These are phyloP conservation scores for Lactarius quietus DNA, from an alignment of 768 basidiomycete species.

Conservation along the genomic window DNA sequence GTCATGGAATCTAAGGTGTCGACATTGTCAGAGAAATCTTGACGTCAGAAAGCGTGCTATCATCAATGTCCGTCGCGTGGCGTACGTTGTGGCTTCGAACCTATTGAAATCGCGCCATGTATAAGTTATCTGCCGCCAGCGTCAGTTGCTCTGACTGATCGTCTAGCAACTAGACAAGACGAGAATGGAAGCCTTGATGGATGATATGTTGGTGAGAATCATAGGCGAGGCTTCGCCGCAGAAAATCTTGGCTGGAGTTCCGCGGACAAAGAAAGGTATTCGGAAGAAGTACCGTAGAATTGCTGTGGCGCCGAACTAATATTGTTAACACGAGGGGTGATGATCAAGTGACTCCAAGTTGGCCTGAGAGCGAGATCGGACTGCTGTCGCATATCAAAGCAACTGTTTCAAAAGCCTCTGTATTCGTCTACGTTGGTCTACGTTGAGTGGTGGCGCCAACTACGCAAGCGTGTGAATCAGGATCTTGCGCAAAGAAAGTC, in stretches of 20 bases:
- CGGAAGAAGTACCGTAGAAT: background rate
- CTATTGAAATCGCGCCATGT: background rate
- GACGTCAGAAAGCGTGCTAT: background rate
- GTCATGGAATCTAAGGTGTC: background rate
- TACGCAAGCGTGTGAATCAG: background rate
- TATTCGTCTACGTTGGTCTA: background rate
- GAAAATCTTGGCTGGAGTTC: background rate
- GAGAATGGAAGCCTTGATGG: background rate
- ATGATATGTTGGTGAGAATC: background rate
- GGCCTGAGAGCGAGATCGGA: background rate
- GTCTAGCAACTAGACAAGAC: constrained; percentile 16
- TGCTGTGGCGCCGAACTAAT: background rate
- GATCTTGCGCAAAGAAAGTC: background rate
- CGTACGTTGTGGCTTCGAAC: background rate
- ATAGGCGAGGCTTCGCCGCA: background rate
- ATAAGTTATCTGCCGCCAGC: background rate
- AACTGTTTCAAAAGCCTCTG: background rate
- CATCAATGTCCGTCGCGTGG: background rate
- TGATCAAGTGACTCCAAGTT: background rate
- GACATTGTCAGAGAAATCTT: background rate
- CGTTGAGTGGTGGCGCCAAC: background rate
- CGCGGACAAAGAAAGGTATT: background rate
- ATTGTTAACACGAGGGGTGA: background rate
- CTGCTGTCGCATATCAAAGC: constrained; percentile 2
- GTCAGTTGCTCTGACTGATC: background rate